Base-by-base conservation (phyloP, 805 yeast species). In the Candida orba region DNA sequence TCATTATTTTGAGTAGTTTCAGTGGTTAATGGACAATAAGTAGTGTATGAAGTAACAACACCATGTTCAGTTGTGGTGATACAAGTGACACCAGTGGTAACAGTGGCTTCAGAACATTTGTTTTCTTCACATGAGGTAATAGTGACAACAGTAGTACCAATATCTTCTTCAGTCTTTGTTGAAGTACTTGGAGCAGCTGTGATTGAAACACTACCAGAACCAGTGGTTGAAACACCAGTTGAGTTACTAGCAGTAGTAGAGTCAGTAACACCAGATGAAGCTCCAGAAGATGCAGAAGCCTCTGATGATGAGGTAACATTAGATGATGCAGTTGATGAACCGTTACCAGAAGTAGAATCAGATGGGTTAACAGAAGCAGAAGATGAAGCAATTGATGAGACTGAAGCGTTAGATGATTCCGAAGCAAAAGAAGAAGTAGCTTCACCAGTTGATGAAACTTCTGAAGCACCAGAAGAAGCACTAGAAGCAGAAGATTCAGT, bases 41-140 rank as follows among this genome's bases (percentile, higher is more conserved):
- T 50, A 33, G 53, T 50, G 45, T 50, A 50, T 8, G 18, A 56
- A 10, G 72, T 72, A 30, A 42, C 61, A 2, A 46, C 45, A 14
- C 71, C 64, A 18, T 45, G 45, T 13, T 44, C 40, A 6, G 65
- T 57, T 5, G 57, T 52, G 7, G 67, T 61, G 15, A 60, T 27
- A 27, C 29, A 27, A 27, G 29, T 27, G 2, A 27, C 2, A 10
- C 29, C 57, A 35, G 67, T 62, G 31, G 68, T 57, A 20, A 58
- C 45, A 57, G 25, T 53, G 17, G 59, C 43, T 34, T 53, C 50
- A 33, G 60, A 48, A 40, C 67, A 63, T 22, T 42, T 44, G 43
- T 59, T 52, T 42, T 52, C 29, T 10, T 12, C 29, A 47, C 67
- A 63, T n/a, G 60, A 56, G 20, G 68, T 64, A 22, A 47, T 20